Evolutionary conservation across 805 yeast genomes (phyloP).

Genomic region (Phaffomyces thermotolerans): DNA sequence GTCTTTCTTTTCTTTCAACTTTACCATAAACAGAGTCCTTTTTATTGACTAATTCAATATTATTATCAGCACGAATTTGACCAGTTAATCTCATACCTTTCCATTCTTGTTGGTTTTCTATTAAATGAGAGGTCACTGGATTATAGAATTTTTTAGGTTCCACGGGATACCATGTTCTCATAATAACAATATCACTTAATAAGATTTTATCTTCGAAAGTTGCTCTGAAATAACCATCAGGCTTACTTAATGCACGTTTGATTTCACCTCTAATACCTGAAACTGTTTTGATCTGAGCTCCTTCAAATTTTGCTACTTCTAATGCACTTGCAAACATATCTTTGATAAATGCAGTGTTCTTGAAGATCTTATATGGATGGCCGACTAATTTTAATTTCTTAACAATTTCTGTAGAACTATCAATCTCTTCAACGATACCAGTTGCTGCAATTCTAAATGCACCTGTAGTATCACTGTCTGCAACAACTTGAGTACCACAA

Average conservation of each 20-base stretch:
- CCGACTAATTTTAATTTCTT: slow-evolving; percentile 95
- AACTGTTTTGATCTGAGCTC: slow-evolving; percentile 93
- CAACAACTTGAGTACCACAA: slow-evolving; percentile 88
- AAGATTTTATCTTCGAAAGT: slow-evolving; percentile 93
- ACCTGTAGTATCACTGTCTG: slow-evolving; percentile 76
- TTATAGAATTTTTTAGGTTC: slow-evolving; percentile 85
- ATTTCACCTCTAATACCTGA: slow-evolving; percentile 98
- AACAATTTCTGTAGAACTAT: slow-evolving; percentile 82
- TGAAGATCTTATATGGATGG: slow-evolving; percentile 85
- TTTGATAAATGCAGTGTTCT: slow-evolving; percentile 93
- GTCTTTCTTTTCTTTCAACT: slow-evolving; percentile 77
- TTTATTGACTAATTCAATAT: slow-evolving; percentile 53
- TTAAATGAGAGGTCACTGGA: slow-evolving; percentile 86
- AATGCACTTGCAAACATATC: slow-evolving; percentile 90
- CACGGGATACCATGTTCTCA: slow-evolving; percentile 97
- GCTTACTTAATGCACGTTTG: slow-evolving; percentile 86
- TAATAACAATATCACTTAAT: slow-evolving; percentile 80
- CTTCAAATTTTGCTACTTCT: slow-evolving; percentile 97
- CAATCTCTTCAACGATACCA: slow-evolving; percentile 91
- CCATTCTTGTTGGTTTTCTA: slow-evolving; percentile 80
- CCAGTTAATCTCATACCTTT: slow-evolving; percentile 95
- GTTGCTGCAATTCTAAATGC: slow-evolving; percentile 95
- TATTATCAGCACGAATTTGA: slow-evolving; percentile 73
- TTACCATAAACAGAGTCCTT: slow-evolving; percentile 51
- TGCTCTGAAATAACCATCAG: slow-evolving; percentile 94